Conservation (phyloP, 2,329 filamentous ascomycete genomes). For the Pseudofabraea citricarpa region DNA sequence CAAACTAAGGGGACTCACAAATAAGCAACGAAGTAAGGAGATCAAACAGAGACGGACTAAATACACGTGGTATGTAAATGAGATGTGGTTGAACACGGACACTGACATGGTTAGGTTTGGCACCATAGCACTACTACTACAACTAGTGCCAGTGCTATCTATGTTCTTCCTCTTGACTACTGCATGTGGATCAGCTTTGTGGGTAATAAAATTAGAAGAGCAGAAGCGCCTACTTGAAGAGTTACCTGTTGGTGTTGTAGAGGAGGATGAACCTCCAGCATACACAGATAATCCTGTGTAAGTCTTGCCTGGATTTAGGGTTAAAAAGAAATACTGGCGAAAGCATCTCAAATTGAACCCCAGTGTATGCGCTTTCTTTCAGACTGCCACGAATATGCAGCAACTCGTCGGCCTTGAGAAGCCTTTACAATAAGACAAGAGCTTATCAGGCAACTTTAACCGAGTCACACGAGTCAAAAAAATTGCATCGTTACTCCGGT, state of each 20-base stretch:
- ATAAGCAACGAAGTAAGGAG: slow-evolving; percentile 67
- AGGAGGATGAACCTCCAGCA: slow-evolving; percentile 19
- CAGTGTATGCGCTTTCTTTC: no score
- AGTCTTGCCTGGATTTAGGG: not conserved
- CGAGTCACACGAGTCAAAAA: no score
- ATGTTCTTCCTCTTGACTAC: slow-evolving; percentile 93
- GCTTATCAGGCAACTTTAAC: no score
- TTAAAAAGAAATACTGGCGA: no score
- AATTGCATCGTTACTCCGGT: no score
- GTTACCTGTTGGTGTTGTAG: slow-evolving; percentile 3
- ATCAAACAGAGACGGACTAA: slow-evolving; percentile 67
- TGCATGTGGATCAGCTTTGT: slow-evolving; percentile 78
- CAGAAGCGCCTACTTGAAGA: slow-evolving; percentile 21
- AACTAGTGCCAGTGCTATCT: slow-evolving; percentile 85
- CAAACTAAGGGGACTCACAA: slow-evolving; percentile 68
- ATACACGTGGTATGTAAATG: slow-evolving; percentile 64
- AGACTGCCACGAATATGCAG: no score
- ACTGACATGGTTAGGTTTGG: slow-evolving; percentile 57
- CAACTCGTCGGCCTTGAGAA: no score
- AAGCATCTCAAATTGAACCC: no score
- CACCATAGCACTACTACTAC: slow-evolving; percentile 74
- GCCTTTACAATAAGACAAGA: no score
- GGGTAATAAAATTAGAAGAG: slow-evolving; percentile 75
- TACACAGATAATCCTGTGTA: slow-evolving; percentile 24
- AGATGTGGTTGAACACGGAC: not conserved